Evolutionary conservation across 495 filamentous ascomycete genomes (phyloP).

Genomic region (Lophiotrema nucula): DNA sequence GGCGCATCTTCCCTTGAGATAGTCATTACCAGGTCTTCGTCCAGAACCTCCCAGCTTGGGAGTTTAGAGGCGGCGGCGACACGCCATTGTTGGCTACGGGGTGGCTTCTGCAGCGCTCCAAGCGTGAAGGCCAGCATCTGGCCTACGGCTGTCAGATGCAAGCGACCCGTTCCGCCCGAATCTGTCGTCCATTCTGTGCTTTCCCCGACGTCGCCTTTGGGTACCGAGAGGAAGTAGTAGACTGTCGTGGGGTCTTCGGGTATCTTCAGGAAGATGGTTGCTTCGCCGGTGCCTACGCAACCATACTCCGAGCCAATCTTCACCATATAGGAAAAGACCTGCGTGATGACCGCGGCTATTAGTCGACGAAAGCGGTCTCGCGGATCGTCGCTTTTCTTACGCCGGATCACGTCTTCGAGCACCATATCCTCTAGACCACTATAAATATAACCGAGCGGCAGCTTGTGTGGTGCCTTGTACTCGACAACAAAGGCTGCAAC

Average conservation of each 20-base stretch:
- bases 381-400: conserved; percentile 19
- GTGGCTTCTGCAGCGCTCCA: conserved; percentile 18
- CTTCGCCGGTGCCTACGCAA: conserved; percentile 33
- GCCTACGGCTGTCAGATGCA: conserved; percentile 33
- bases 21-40: conserved; percentile 20
- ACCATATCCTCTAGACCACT: conserved; percentile 34
- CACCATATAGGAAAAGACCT: conserved; percentile 36
- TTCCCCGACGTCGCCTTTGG: conserved; percentile 28
- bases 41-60: conserved; percentile 28
- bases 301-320: conserved; percentile 29
- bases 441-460: conserved; percentile 36
- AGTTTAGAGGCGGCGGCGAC: conserved; percentile 8
- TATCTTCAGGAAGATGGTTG: conserved; percentile 31
- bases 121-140: conserved; percentile 34
- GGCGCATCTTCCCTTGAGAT: conserved; percentile 18
- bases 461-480: conserved; percentile 43
- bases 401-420: conserved; percentile 33
- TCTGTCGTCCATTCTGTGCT: conserved; percentile 21
- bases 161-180: conserved; percentile 19
- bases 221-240: conserved; percentile 33
- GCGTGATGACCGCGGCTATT: conserved; percentile 32
- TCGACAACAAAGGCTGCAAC: conserved; percentile 36
- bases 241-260: conserved; percentile 31
- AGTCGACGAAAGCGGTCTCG: conserved; percentile 18
- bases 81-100: conserved; percentile 23